Conservation (phyloP, 2,329 filamentous ascomycete genomes). For the Fusarium transvaalense region DNA sequence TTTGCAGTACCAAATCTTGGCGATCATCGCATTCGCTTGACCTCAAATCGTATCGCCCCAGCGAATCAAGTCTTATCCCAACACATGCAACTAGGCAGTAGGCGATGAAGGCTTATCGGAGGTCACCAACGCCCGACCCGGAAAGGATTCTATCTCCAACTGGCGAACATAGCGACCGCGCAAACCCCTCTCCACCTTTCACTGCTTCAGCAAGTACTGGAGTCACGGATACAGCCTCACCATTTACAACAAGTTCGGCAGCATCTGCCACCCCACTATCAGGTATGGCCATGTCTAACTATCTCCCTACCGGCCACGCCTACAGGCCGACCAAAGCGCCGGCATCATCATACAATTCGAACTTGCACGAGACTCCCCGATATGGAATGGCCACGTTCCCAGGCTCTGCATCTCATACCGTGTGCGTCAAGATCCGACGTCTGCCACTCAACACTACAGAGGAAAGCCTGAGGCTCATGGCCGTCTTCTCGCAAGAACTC, state of each 20-base stretch:
- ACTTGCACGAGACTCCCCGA: slow-evolving; percentile 56
- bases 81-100: slow-evolving; percentile 47
- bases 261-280: slow-evolving; percentile 15
- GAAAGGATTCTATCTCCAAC: slow-evolving; percentile 45
- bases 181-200: slow-evolving; percentile 51
- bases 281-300: slow-evolving; percentile 61
- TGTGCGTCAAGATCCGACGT: slow-evolving; percentile 64
- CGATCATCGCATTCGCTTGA: slow-evolving; percentile 42
- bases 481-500: slow-evolving; percentile 70
- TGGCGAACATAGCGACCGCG: slow-evolving; percentile 48
- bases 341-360: slow-evolving; percentile 53
- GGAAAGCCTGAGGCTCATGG: slow-evolving; percentile 67
- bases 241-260: slow-evolving; percentile 6
- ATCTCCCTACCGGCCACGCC: slow-evolving; percentile 51
- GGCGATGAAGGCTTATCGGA: slow-evolving; percentile 48
- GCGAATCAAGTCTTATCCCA: slow-evolving; percentile 42
- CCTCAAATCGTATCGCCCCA: slow-evolving; percentile 29
- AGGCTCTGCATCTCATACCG: slow-evolving; percentile 52
- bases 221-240: slow-evolving; percentile 9
- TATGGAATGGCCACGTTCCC: slow-evolving; percentile 58
- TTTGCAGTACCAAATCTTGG: slow-evolving; percentile 27
- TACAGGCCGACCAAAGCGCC: slow-evolving; percentile 53
- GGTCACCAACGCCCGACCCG: slow-evolving; percentile 41
- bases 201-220: slow-evolving; percentile 35
- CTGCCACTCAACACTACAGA: slow-evolving; percentile 67